phyloP scores from a whole-genome alignment of 2,329 filamentous ascomycete species.

The Emmonsiellopsis sp. region DNA sequence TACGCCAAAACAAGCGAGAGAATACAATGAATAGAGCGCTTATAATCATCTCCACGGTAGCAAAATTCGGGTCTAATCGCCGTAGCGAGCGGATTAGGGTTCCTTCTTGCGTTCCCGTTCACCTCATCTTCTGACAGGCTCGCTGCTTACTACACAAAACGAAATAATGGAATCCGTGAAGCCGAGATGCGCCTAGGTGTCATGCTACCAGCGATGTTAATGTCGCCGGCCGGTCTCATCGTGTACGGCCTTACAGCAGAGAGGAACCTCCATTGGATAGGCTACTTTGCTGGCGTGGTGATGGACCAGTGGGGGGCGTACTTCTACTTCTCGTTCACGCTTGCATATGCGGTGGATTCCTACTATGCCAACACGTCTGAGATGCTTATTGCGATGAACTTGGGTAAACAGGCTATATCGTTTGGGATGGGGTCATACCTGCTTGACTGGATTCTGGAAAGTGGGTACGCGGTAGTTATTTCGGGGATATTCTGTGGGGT shows the following conservation, averaged over 20 bases:
- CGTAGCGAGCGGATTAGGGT: constrained; percentile 30
- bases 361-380: constrained; percentile 52
- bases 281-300: constrained; percentile 43
- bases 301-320: constrained; percentile 43
- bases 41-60: constrained; percentile 10
- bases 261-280: constrained; percentile 25
- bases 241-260: constrained; percentile 25
- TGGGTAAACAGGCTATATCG: constrained; percentile 49
- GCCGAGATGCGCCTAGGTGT: constrained; percentile 34
- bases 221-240: constrained; percentile 23
- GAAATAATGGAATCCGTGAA: constrained; percentile 32
- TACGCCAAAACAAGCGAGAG: not conserved
- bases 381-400: constrained; percentile 53
- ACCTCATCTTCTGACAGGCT: constrained; percentile 33
- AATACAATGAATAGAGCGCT: not conserved
- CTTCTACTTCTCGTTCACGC: constrained; percentile 50
- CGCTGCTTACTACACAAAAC: constrained; percentile 29
- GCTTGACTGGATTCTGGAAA: constrained; percentile 42
- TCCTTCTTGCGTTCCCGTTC: constrained; percentile 37
- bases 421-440: constrained; percentile 46
- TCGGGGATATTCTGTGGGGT: constrained; percentile 42
- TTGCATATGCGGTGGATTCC: constrained; percentile 53
- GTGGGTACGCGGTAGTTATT: constrained; percentile 46
- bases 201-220: constrained; percentile 21
- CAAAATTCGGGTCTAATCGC: constrained; percentile 39